Evolutionary conservation across 2,329 filamentous ascomycete species (phyloP).

Genomic region (Alternaria sp.): DNA sequence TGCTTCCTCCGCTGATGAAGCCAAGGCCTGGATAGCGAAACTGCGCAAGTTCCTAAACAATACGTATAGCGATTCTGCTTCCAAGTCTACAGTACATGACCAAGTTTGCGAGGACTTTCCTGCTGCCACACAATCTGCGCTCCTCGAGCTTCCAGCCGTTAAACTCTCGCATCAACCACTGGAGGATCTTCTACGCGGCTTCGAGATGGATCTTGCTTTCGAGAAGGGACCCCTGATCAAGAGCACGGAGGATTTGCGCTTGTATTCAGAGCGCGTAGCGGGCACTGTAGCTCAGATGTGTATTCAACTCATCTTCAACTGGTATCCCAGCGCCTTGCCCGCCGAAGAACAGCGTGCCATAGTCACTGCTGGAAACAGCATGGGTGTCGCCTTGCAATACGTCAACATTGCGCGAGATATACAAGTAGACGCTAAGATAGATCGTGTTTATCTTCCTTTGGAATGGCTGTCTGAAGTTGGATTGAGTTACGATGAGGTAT

Average conservation of each 20-base stretch:
- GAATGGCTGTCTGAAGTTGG: conserved; percentile 67
- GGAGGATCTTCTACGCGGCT: conserved; percentile 69
- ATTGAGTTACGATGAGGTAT: conserved; percentile 61
- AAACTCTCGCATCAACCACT: conserved; percentile 66
- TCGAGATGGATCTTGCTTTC: conserved; percentile 71
- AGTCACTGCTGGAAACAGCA: conserved; percentile 64
- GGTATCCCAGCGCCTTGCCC: conserved; percentile 52
- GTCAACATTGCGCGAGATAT: conserved; percentile 80
- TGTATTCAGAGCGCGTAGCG: conserved; percentile 72
- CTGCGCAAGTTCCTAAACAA: conserved; percentile 64
- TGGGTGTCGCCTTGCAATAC: conserved; percentile 78
- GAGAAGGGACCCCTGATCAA: conserved; percentile 58
- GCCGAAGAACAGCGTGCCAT: conserved; percentile 51
- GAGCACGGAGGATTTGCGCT: conserved; percentile 63
- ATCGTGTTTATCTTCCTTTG: conserved; percentile 71
- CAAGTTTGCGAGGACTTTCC: conserved; percentile 62
- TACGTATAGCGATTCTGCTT: conserved; percentile 50
- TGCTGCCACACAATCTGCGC: conserved; percentile 57
- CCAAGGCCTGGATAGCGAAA: conserved; percentile 64
- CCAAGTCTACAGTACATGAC: conserved; percentile 4
- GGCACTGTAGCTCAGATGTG: conserved; percentile 75
- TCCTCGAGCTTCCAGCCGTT: conserved; percentile 64
- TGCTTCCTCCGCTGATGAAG: conserved; percentile 59
- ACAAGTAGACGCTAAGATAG: conserved; percentile 67
- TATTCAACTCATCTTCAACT: conserved; percentile 69